Evolutionary conservation across 2,329 filamentous ascomycete species (phyloP).

Genomic region (Botryosphaeria dothidea): DNA sequence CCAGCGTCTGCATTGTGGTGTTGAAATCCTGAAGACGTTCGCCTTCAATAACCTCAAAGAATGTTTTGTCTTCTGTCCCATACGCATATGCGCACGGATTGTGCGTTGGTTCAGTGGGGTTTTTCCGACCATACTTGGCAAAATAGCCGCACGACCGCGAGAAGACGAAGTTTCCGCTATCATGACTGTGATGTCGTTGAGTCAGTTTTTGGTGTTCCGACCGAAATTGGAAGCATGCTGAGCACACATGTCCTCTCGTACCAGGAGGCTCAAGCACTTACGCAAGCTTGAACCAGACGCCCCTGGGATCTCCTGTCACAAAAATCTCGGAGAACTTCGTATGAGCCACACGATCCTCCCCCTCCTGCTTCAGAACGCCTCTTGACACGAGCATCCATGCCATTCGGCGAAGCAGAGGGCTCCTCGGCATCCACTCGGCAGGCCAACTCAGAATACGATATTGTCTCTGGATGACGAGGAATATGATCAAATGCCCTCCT

Average conservation of each 20-base stretch:
- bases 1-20: neutral
- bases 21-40: neutral
- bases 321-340: neutral
- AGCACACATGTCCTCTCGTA: neutral
- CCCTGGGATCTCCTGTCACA: neutral
- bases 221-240: neutral
- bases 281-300: neutral
- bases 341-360: neutral
- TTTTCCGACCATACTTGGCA: neutral
- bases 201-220: neutral
- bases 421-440: neutral
- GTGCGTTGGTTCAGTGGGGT: neutral
- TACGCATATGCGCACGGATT: neutral
- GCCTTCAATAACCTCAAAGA: neutral
- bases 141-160: neutral
- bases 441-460: neutral
- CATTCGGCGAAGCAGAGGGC: neutral
- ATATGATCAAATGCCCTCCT: neutral
- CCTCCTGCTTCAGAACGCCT: neutral
- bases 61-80: neutral
- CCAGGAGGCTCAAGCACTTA: neutral
- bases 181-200: neutral
- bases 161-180: neutral
- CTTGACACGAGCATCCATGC: conserved; percentile 2
- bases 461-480: neutral